phyloP scores from a whole-genome alignment of 306 rosid genomes.

The Ceratonia siliqua region DNA sequence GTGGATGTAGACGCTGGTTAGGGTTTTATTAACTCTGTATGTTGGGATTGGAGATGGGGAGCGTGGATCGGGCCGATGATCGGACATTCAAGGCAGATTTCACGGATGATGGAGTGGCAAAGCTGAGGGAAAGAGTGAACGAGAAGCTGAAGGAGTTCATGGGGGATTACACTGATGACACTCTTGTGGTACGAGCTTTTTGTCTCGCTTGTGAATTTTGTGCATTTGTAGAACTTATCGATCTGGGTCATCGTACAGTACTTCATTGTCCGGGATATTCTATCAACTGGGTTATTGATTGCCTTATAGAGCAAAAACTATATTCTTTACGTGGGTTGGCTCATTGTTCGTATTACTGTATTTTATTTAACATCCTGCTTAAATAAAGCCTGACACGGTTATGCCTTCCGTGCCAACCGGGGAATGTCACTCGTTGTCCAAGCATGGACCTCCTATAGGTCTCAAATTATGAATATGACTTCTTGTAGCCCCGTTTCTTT shows the following conservation, averaged over 20 bases:
- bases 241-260: neutral
- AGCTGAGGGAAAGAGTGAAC: constrained; percentile 60
- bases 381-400: neutral
- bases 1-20: constrained; percentile 25
- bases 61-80: constrained; percentile 70
- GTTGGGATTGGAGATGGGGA: constrained; percentile 59
- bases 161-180: constrained; percentile 96
- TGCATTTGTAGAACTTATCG: constrained; percentile 8
- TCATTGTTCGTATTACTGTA: constrained; percentile 7
- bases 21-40: constrained; percentile 43
- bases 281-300: neutral
- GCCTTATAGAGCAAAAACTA: neutral
- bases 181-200: constrained; percentile 78
- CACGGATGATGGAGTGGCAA: constrained; percentile 55
- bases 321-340: neutral
- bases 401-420: neutral
- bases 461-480: constrained; percentile 5
- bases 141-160: constrained; percentile 91
- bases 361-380: neutral
- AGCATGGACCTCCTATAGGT: neutral
- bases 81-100: constrained; percentile 62
- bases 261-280: neutral
- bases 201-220: constrained; percentile 6
- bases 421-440: neutral
- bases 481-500: neutral